phyloP scores from a whole-genome alignment of 257 asterid species.

The Gentiana straminea region DNA sequence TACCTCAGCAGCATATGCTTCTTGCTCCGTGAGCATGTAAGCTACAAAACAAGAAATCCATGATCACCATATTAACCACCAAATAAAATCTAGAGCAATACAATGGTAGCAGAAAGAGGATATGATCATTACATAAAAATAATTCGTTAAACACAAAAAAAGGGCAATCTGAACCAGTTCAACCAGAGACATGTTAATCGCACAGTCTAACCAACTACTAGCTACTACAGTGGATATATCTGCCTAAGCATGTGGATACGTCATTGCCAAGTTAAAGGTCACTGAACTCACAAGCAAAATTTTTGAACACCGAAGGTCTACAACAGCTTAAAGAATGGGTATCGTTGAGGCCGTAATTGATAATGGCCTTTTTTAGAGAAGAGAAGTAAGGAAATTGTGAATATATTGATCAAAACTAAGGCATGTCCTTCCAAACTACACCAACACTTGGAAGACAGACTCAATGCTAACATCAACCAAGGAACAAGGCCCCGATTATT shows the following conservation, averaged over 20 bases:
- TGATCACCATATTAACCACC: background rate
- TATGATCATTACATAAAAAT: background rate
- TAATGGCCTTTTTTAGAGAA: conserved; percentile 8
- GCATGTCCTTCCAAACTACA: conserved; percentile 13
- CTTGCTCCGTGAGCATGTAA: conserved; percentile 84
- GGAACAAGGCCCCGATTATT: conserved; percentile 20
- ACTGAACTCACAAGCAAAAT: background rate
- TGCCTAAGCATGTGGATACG: no score
- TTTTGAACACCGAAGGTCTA: background rate
- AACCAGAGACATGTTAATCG: no score
- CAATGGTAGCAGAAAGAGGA: background rate
- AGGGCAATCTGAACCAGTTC: no score
- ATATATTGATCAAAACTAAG: conserved; percentile 5
- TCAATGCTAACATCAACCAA: conserved; percentile 14
- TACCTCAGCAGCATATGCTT: conserved; percentile 90
- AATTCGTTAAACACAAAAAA: background rate
- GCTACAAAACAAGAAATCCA: conserved; percentile 30
- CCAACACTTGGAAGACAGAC: conserved; percentile 10
- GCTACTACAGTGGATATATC: no score
- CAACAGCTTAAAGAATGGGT: background rate
- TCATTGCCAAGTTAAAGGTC: no score
- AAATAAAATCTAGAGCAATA: background rate
- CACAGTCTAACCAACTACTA: no score
- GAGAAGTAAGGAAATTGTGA: conserved; percentile 9
- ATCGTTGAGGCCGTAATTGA: background rate